phyloP scores from a whole-genome alignment of 257 asterid genomes.

The Forsythia viridissima region DNA sequence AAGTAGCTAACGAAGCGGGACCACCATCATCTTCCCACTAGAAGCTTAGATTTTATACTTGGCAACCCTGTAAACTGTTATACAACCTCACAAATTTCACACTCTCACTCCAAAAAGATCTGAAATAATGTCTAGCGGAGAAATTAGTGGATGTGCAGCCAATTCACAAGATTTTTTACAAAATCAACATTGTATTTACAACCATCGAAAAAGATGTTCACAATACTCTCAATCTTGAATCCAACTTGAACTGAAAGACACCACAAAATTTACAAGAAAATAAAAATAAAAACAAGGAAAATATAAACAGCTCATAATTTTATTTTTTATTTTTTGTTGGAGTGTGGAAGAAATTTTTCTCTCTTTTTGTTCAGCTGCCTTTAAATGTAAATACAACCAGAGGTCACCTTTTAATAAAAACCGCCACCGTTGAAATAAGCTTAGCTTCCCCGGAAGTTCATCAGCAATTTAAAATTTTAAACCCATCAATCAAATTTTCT shows the following conservation, averaged over 20 bases:
- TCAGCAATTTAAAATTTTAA: neutral
- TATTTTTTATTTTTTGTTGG: neutral
- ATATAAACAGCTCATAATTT: neutral
- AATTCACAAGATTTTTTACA: slow-evolving; percentile 4
- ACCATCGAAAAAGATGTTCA: neutral
- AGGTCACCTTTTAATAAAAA: neutral
- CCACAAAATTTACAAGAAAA: slow-evolving; percentile 1
- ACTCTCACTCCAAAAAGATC: slow-evolving; percentile 5
- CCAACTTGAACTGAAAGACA: neutral
- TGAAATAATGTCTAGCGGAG: neutral
- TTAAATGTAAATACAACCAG: neutral
- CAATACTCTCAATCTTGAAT: slow-evolving; percentile 7
- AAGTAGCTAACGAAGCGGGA: neutral
- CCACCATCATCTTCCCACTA: slow-evolving; percentile 5
- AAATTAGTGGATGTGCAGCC: neutral
- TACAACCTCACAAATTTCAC: neutral
- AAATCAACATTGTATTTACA: neutral
- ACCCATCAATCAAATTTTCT: slow-evolving; percentile 10
- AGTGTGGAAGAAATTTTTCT: neutral
- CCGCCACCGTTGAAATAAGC: neutral
- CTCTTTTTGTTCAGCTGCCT: neutral
- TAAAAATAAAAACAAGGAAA: no score
- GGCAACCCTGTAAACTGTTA: neutral
- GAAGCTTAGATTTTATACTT: slow-evolving; percentile 4
- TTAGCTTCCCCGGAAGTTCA: neutral